These are phyloP conservation scores for Holtermanniella nyarrowii DNA, from an alignment of 768 basidiomycete genomes.

Conservation along the genomic window DNA sequence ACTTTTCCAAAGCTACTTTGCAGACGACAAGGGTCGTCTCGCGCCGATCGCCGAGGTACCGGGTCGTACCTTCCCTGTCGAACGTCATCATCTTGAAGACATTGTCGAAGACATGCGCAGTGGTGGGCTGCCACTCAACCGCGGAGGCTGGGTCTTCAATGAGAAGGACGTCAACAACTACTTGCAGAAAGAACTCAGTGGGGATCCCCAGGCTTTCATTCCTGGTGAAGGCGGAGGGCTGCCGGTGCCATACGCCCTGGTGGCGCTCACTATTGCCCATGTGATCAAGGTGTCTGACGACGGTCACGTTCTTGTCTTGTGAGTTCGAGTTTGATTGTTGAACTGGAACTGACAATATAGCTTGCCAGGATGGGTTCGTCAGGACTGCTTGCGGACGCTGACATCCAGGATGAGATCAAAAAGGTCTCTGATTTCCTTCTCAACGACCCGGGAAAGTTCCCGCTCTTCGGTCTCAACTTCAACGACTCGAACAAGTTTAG, in stretches of 20 bases:
- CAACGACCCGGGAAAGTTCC: conserved; percentile 45
- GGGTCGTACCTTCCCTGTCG: conserved; percentile 84
- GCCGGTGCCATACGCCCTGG: conserved; percentile 68
- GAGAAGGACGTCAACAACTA: conserved; percentile 65
- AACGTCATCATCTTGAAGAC: conserved; percentile 69
- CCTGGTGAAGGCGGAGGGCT: conserved; percentile 46
- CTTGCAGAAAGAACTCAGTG: conserved; percentile 57
- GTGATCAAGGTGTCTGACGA: conserved; percentile 62
- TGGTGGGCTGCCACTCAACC: conserved; percentile 19
- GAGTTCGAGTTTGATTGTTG: not conserved
- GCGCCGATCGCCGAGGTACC: conserved; percentile 70
- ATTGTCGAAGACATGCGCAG: conserved; percentile 50
- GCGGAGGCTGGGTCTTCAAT: conserved; percentile 54
- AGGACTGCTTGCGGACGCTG: conserved; percentile 53
- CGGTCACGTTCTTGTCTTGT: conserved; percentile 79
- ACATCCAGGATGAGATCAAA: conserved; percentile 74
- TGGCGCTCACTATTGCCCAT: conserved; percentile 70
- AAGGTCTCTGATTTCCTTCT: conserved; percentile 55
- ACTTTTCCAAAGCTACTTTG: conserved; percentile 82
- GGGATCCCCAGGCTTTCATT: conserved; percentile 23
- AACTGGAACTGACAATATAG: not conserved
- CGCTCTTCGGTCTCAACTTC: conserved; percentile 53
- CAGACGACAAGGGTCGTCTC: conserved; percentile 46
- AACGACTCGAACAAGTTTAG: conserved; percentile 51
- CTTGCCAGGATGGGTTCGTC: conserved; percentile 23